Percentiles rank a stretch among this genome's conserved stretches.
These are phyloP conservation scores for Phyllosticta capitalensis DNA, from an alignment of 2,329 filamentous ascomycete genomes.

Conservation along the genomic window DNA sequence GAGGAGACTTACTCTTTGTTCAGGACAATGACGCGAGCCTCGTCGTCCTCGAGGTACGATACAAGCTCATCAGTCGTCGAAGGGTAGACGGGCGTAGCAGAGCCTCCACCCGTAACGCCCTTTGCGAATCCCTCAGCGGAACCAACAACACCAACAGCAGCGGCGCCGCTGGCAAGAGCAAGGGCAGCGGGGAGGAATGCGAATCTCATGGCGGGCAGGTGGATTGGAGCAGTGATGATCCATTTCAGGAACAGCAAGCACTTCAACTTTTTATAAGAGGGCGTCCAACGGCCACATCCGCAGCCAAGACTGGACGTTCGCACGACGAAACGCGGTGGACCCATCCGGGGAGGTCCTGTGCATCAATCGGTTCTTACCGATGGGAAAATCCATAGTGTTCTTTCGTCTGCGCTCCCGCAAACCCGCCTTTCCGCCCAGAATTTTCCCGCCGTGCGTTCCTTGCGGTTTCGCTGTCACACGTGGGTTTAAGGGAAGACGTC, in stretches of 20 bases:
- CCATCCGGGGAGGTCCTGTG: neutral
- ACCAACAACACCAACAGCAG: slow-evolving; percentile 18
- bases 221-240: neutral
- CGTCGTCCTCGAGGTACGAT: slow-evolving; percentile 47
- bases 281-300: neutral
- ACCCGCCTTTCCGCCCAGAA: neutral
- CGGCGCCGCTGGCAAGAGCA: slow-evolving; percentile 2
- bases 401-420: neutral
- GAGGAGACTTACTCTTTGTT: slow-evolving; percentile 29
- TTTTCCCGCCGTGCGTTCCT: neutral
- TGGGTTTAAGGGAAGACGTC: neutral
- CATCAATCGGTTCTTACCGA: neutral
- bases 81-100: slow-evolving; percentile 45
- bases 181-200: neutral
- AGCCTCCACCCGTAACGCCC: slow-evolving; percentile 52
- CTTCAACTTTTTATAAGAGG: neutral
- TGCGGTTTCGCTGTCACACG: neutral
- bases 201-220: slow-evolving; percentile 4
- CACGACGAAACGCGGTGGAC: neutral
- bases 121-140: slow-evolving; percentile 41
- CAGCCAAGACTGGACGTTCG: neutral
- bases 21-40: slow-evolving; percentile 49
- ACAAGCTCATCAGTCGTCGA: slow-evolving; percentile 46
- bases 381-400: neutral
- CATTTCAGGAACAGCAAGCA: neutral